Base-by-base conservation (phyloP, 495 filamentous ascomycete genomes). In the Lasiosphaeriaceae sp. region DNA sequence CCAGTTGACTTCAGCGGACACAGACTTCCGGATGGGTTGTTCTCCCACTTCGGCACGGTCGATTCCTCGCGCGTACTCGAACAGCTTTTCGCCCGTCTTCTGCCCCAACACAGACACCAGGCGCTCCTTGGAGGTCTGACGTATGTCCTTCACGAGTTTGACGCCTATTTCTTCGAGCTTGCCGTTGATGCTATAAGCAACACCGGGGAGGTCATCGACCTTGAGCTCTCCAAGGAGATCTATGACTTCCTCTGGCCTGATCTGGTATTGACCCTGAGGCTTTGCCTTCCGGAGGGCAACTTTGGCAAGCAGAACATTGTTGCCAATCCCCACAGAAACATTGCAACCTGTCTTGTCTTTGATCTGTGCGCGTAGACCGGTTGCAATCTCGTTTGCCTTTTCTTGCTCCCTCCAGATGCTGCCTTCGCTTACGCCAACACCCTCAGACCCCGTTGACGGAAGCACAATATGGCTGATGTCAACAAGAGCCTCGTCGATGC, bases 1-100 rank as follows among this genome's bases (percentile, higher is more conserved):
- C 95, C 95, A 98, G 63, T 96, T 98, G 56, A 98, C 90, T 58
- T 97, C 92, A 0, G 92, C 93, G 1, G 92, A 96, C 12, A 97
- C 89, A 0, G 92, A 96, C 66, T 97, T 96, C 34, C 94, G 83
- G 14, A 79, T 73, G 8, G 75, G 75, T 66, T 92, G 87, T 46
- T 91, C 88, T 31, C 94, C 94, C 24, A 97, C 90, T 70, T 96
- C 92, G 0, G 84, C 77, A 44, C 80, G 77, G 70, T 98, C 95
- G 52, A 97, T 90, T 1, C 94, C 94, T 14, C 92, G 84, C 24
- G 93, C 81, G 64, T 95, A 96, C 52, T 96, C 89, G 82, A 85
- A 96, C 7, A 98, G 79, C 70, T 89, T 96, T 54, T 89, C 87
- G 6, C 94, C 95, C 1, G 91, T 97, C 68, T 96, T 97, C 5